These are phyloP conservation scores for Amniculicola lignicola DNA, from an alignment of 495 filamentous ascomycete species.

Conservation along the genomic window DNA sequence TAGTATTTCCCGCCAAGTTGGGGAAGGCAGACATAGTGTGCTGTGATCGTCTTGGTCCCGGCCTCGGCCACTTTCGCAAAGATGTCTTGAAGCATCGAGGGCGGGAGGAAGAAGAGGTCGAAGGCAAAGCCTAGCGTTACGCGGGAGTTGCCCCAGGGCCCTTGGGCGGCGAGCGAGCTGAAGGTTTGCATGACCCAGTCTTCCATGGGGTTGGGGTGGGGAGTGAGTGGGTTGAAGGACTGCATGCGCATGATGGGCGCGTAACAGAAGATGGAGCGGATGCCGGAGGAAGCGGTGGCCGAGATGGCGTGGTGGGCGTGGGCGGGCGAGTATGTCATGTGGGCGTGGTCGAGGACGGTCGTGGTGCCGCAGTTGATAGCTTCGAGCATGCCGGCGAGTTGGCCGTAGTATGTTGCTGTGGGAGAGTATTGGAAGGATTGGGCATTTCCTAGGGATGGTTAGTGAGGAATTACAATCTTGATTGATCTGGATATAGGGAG, in stretches of 20 bases:
- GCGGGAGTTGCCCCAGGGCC: slow-evolving; percentile 44
- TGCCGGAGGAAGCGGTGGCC: slow-evolving; percentile 48
- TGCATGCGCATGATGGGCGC: slow-evolving; percentile 39
- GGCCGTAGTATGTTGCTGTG: slow-evolving; percentile 54
- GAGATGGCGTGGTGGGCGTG: slow-evolving; percentile 43
- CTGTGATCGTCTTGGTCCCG: slow-evolving; percentile 7
- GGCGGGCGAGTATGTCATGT: slow-evolving; percentile 47
- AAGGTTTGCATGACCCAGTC: slow-evolving; percentile 46
- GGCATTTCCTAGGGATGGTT: slow-evolving; percentile 34
- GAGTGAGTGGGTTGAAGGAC: slow-evolving; percentile 42
- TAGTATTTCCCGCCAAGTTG: slow-evolving; percentile 9
- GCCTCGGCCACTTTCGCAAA: slow-evolving; percentile 7
- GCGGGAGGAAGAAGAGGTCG: slow-evolving; percentile 18
- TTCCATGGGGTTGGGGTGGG: slow-evolving; percentile 38
- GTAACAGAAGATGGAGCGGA: slow-evolving; percentile 51
- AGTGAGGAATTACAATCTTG: no score
- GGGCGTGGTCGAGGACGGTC: slow-evolving; percentile 56
- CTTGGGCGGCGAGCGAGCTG: slow-evolving; percentile 35
- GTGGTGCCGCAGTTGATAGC: slow-evolving; percentile 56
- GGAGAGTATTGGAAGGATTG: slow-evolving; percentile 43
- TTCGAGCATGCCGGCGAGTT: slow-evolving; percentile 54
- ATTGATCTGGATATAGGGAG: no score
- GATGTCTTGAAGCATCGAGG: background rate
- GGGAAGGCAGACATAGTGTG: slow-evolving; percentile 1
- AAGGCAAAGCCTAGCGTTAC: slow-evolving; percentile 34